Evolutionary conservation across 2,329 filamentous ascomycete species (phyloP), one percentile per base, ranked within the genome.

Genomic region (Sclerotinia subarctica): DNA sequence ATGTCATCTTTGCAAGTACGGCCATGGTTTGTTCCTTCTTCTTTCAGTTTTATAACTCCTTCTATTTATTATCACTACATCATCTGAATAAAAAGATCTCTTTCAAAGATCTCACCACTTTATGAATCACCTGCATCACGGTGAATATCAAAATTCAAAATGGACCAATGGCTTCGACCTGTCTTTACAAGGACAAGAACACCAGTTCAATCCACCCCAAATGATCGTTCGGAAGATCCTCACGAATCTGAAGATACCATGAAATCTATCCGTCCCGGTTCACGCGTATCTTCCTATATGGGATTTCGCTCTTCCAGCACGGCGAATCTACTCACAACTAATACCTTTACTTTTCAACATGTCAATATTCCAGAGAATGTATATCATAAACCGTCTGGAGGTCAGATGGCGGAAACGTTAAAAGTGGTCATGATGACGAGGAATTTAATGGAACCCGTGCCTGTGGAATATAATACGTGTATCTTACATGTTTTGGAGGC

Each of bases 391-490:
- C 76, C 76, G n/a, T 76, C 74, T 1, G 54, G 65, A 13, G 72
- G 76, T 63, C 75, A 76, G 54, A 74, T 77, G 70, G 75, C 71
- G 0, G 76, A 78, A 54, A 75, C 74, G 29, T 64, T 78, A 7
- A 74, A 77, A 63, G 74, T 76, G 1, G 70, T 75, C 3, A 76
- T 78, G 75, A 77, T 78, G 76, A 76, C 69, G 57, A 71, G 68
- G n/a, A 70, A 66, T 3, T 64, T 73, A 1, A 67, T 73, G 29
- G 67, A 71, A 0, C 66, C 75, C 1, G 54, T 78, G 4, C 76
- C 76, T 3, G 68, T 73, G 2, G 69, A 76, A 47, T 76, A 77
- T 51, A 78, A 77, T 46, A 73, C 72, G 38, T 73, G 71, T 56
- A 76, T 78, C 24, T 52, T 77, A n/a, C 73, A 77, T 56, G 70